phyloP scores from a whole-genome alignment of 1,284 basidiomycete species.

The Amylostereum chailletii region DNA sequence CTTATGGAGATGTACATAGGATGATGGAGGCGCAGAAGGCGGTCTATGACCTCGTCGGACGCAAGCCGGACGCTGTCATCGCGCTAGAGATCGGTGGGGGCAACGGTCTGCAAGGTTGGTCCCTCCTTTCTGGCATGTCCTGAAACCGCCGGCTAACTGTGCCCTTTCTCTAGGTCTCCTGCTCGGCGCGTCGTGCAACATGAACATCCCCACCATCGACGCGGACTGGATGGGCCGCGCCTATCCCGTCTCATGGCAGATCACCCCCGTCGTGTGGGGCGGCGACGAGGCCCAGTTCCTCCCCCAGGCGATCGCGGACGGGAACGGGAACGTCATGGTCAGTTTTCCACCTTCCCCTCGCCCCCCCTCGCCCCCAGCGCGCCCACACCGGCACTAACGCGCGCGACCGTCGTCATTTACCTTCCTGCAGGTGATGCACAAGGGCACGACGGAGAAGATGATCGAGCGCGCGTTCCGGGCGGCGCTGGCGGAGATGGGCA shows the following conservation, averaged over 20 bases:
- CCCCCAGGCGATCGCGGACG: slow-evolving; percentile 5
- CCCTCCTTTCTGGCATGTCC: too few species aligned
- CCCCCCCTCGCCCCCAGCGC: too few species aligned
- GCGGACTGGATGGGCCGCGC: slow-evolving; percentile 21
- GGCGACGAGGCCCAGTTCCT: slow-evolving; percentile 5
- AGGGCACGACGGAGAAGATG: slow-evolving; percentile 6
- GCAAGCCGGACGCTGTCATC: slow-evolving; percentile 6
- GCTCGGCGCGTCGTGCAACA: slow-evolving; percentile 15
- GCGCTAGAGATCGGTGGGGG: slow-evolving; percentile 22
- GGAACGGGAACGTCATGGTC: slow-evolving; percentile 6
- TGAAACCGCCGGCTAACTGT: too few species aligned
- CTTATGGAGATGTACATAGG: background rate
- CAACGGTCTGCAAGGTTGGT: slow-evolving; percentile 20
- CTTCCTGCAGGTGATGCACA: background rate
- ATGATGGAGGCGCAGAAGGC: slow-evolving; percentile 7
- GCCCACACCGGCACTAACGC: too few species aligned
- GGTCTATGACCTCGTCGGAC: slow-evolving; percentile 1
- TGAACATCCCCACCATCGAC: slow-evolving; percentile 23
- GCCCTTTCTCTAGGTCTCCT: slow-evolving; percentile 12
- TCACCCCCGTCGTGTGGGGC: slow-evolving; percentile 3
- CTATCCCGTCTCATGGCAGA: slow-evolving; percentile 11
- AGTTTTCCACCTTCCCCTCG: background rate
- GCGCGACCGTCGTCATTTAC: background rate
- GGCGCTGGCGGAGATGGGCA: slow-evolving; percentile 8
- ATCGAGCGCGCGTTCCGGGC: slow-evolving; percentile 9